phyloP scores from a whole-genome alignment of 148 eudicot genomes.

The Chenopodium suecicum region DNA sequence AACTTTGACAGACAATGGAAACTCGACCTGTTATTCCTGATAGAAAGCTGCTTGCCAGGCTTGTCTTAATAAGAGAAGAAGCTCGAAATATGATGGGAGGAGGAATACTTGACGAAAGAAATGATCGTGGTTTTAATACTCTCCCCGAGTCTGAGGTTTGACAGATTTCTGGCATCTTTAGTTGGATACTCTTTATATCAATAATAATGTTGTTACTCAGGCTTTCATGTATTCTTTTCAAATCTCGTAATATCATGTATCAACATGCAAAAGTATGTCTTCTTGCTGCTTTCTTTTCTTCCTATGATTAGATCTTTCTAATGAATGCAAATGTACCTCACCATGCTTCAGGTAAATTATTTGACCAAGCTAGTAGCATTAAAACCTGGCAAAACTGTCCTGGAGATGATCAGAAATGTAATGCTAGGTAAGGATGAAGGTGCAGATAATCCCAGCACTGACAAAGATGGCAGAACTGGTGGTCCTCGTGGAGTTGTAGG shows the following conservation, averaged over 20 bases:
- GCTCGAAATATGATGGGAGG: conserved; percentile 99
- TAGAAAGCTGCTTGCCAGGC: conserved; percentile 92
- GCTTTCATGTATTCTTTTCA: background rate
- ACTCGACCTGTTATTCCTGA: conserved; percentile 83
- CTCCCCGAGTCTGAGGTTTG: conserved; percentile 95
- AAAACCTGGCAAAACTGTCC: conserved; percentile 79
- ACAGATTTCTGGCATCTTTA: conserved; percentile 15
- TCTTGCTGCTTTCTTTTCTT: background rate
- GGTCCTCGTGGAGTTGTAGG: conserved; percentile 57
- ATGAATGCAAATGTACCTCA: conserved; percentile 3
- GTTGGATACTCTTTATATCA: background rate
- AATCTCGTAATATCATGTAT: background rate
- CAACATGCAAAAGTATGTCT: background rate
- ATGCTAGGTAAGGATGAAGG: conserved; percentile 97
- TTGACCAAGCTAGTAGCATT: conserved; percentile 81
- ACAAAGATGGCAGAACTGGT: conserved; percentile 35
- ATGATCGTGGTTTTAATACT: conserved; percentile 80
- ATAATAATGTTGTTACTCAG: background rate
- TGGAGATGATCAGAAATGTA: conserved; percentile 83
- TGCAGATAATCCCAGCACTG: conserved; percentile 50
- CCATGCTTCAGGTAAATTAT: conserved; percentile 74
- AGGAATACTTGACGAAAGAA: conserved; percentile 94
- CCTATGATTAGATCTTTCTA: background rate
- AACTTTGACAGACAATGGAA: conserved; percentile 80
- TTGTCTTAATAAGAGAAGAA: conserved; percentile 96